Percentiles rank a stretch among this genome's conserved stretches.
Conservation (phyloP, 1,284 basidiomycete genomes). For the Cutaneotrichosporon cutaneum region DNA sequence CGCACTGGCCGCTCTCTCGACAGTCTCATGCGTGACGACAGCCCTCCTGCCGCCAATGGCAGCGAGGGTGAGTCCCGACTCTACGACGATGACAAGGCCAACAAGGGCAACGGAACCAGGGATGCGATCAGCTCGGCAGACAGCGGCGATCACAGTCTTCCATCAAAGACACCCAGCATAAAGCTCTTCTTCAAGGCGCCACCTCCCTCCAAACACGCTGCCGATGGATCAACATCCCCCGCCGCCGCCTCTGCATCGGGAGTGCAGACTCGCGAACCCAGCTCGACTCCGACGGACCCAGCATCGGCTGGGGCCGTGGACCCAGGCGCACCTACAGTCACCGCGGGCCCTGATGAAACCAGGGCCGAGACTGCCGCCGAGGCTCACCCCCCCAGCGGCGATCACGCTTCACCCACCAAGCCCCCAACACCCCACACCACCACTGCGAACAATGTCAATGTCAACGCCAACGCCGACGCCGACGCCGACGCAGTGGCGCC, state of each 20-base stretch:
- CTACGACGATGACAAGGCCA: not conserved
- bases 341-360: constrained; percentile 5
- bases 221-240: not conserved
- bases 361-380: constrained; percentile 6
- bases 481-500: not conserved
- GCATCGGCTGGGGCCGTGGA: not conserved
- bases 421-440: not conserved
- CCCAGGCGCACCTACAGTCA: not conserved
- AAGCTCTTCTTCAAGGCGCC: constrained; percentile 6
- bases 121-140: not conserved
- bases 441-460: not conserved
- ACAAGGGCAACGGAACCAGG: not conserved
- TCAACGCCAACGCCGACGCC: not conserved
- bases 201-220: constrained; percentile 9
- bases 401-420: constrained; percentile 1
- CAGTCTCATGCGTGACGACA: constrained; percentile 1
- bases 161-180: constrained; percentile 7
- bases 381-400: constrained; percentile 1
- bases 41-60: not conserved
- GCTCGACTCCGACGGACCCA: not conserved
- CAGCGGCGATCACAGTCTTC: not conserved
- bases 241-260: not conserved
- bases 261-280: not conserved
- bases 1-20: no score
- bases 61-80: constrained; percentile 10